Percentiles rank a stretch among this genome's conserved stretches.
phyloP scores from a whole-genome alignment of 2,329 filamentous ascomycete species.

The Nigrospora sphaerica region DNA sequence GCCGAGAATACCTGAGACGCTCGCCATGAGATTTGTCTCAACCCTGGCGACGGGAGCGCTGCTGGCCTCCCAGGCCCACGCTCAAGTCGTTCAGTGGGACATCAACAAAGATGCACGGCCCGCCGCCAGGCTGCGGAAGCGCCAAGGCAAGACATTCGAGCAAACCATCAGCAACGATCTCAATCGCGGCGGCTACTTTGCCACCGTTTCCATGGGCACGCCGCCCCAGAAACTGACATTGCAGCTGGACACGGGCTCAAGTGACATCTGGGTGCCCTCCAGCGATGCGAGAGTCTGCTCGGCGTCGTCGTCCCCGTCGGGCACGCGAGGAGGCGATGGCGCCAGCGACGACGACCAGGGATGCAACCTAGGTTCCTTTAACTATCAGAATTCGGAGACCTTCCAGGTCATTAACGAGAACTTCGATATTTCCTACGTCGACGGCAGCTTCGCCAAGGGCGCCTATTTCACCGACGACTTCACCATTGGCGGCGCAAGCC shows the following conservation, averaged over 20 bases:
- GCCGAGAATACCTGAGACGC: too few relatives aligned
- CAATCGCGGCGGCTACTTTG: slow-evolving; percentile 45
- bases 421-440: slow-evolving; percentile 57
- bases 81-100: slow-evolving; percentile 39
- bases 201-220: slow-evolving; percentile 50
- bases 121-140: slow-evolving; percentile 21
- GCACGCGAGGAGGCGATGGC: neutral
- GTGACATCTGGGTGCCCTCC: slow-evolving; percentile 53
- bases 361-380: slow-evolving; percentile 38
- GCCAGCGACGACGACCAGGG: slow-evolving; percentile 13
- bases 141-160: slow-evolving; percentile 30
- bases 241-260: slow-evolving; percentile 56
- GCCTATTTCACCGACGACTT: slow-evolving; percentile 55
- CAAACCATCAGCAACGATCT: slow-evolving; percentile 37
- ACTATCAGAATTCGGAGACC: slow-evolving; percentile 35
- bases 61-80: slow-evolving; percentile 17
- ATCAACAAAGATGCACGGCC: slow-evolving; percentile 20
- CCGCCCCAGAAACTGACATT: slow-evolving; percentile 47
- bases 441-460: slow-evolving; percentile 48
- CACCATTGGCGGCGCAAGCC: slow-evolving; percentile 39
- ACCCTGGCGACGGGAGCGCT: slow-evolving; percentile 17
- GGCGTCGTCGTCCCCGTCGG: slow-evolving; percentile 5
- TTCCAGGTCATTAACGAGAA: slow-evolving; percentile 33
- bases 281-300: slow-evolving; percentile 31
- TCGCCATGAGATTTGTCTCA: slow-evolving; percentile 15